Base-by-base conservation (phyloP, 768 basidiomycete genomes). In the Lentinus brumalis region DNA sequence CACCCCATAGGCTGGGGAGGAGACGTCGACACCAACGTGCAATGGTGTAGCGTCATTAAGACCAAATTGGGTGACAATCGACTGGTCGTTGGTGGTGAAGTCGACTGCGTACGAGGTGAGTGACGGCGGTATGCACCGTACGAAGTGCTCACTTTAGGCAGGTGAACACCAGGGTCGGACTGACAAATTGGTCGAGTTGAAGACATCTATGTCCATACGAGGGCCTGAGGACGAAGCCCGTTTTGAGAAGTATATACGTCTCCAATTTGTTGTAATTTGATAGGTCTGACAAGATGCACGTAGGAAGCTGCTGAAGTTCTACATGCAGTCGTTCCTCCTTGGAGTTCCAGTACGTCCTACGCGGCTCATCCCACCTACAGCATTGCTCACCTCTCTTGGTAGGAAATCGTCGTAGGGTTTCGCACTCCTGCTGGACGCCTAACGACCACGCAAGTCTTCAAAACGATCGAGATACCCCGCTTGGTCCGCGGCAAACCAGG, bases 281-380 rank as follows among this genome's bases (percentile, higher is more conserved):
- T 40, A 30, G 29, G 51, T 50, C 51, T 51, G 31, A 40, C 30
- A 47, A 58, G 30, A 32, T 52, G 51, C 18, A 31, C 60, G 46
- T 26, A 94, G 91, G 72, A 96, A 96, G 71, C 77, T 96, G n/a
- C 83, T 96, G 59, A 94, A 92, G 69, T 93, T 93, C 74, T 95
- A 94, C 78, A 85, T 94, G 61, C 94, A 96, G 69, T 94, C 92
- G 1, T 95, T 93, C 73, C 81, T 96, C 30, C 83, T 96, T 56
- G 94, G 94, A 51, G 92, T 96, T n/a, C 94, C 93, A 21, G 89
- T 89, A 71, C 66, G 87, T 72, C 38, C 0, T 11, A 9, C 5
- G 3, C 10, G n/a, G 18, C 14, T 14, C 5, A 35, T 35, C 11
- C 1, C 35, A 18, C 16, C 44, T 5, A 21, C 5, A 26, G 29